A percentile compares a stretch with the other conserved stretches of the same genome.
These are phyloP conservation scores for Inonotus hispidus DNA, from an alignment of 1,284 basidiomycete genomes.

Conservation along the genomic window DNA sequence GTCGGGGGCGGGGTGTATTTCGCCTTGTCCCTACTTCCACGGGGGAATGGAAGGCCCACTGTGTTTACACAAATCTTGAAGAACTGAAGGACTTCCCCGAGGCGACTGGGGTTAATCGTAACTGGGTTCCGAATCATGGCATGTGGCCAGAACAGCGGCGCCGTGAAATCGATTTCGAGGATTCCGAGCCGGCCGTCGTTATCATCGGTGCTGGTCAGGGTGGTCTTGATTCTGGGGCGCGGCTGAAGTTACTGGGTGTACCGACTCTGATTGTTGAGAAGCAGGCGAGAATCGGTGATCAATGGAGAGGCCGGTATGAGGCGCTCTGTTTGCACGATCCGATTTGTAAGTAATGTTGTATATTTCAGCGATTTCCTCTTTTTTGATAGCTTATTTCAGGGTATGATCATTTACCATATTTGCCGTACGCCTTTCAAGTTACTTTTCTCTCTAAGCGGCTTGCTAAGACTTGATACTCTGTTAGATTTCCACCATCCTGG, in stretches of 20 bases:
- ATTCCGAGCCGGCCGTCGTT: constrained; percentile 40
- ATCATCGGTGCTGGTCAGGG: constrained; percentile 64
- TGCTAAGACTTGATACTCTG: neutral
- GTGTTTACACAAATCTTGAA: constrained; percentile 57
- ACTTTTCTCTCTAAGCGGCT: neutral
- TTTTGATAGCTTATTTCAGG: constrained; percentile 15
- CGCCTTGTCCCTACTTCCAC: constrained; percentile 45
- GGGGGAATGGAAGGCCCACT: constrained; percentile 53
- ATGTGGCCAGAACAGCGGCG: constrained; percentile 36
- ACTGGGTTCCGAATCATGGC: constrained; percentile 36
- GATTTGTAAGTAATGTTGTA: constrained; percentile 43
- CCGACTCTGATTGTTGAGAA: constrained; percentile 50
- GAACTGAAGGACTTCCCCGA: constrained; percentile 48
- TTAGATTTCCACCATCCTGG: constrained; percentile 55
- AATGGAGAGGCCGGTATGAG: constrained; percentile 56
- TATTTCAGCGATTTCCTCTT: neutral
- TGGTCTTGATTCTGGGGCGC: constrained; percentile 55
- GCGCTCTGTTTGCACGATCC: constrained; percentile 60
- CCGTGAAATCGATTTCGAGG: constrained; percentile 37
- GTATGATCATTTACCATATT: constrained; percentile 17
- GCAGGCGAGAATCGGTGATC: constrained; percentile 48
- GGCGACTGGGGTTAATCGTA: constrained; percentile 33
- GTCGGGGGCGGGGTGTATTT: constrained; percentile 45
- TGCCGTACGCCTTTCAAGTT: constrained; percentile 24
- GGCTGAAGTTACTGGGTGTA: constrained; percentile 50